phyloP scores from a whole-genome alignment of 257 asterid species.

The Verbena officinalis region DNA sequence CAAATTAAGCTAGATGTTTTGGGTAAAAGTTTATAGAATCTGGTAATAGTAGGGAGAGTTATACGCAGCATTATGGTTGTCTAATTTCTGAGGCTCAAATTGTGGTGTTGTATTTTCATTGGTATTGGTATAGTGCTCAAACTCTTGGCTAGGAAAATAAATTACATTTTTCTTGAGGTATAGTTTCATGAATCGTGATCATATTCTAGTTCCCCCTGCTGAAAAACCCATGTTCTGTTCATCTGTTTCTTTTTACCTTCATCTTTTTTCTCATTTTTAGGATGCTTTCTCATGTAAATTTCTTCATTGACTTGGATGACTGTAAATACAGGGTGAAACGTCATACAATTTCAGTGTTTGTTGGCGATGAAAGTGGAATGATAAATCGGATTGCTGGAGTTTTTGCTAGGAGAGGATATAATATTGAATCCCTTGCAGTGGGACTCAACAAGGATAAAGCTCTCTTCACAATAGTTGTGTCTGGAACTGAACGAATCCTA shows the following conservation, averaged over 20 bases:
- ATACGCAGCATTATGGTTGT: neutral
- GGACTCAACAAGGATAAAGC: conserved; percentile 97
- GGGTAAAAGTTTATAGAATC: neutral
- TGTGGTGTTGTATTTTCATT: neutral
- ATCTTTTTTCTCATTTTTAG: neutral
- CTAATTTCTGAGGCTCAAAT: neutral
- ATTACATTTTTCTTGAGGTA: neutral
- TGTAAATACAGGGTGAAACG: conserved; percentile 64
- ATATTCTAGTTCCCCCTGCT: neutral
- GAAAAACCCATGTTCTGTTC: neutral
- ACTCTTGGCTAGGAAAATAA: neutral
- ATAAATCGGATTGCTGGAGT: conserved; percentile 97
- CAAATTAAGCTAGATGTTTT: conserved; percentile 2
- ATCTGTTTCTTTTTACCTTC: conserved; percentile 12
- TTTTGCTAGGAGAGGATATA: conserved; percentile 95
- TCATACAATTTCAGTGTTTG: conserved; percentile 87
- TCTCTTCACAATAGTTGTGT: conserved; percentile 88
- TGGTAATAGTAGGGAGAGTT: neutral
- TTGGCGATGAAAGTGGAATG: conserved; percentile 99
- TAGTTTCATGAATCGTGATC: neutral
- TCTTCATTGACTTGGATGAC: conserved; percentile 2
- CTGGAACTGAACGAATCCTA: conserved; percentile 82
- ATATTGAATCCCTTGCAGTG: conserved; percentile 96
- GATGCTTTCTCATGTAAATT: conserved; percentile 1
- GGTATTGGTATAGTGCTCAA: neutral